These are phyloP conservation scores for Rhizoclosmatium globosum DNA, from an alignment of 192 early-diverging fungal genomes.

Conservation along the genomic window DNA sequence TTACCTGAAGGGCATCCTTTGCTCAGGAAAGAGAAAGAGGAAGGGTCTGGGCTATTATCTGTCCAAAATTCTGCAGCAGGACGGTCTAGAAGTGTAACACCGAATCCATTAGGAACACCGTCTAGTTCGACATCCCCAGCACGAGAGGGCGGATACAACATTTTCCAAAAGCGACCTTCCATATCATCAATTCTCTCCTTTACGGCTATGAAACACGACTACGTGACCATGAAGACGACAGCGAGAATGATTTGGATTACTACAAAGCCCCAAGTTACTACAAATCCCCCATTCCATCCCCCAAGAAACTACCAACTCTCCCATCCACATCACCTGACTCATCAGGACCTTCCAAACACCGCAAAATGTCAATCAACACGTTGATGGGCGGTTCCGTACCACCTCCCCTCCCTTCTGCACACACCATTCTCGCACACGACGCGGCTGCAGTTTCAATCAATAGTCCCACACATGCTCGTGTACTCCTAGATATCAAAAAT, in stretches of 20 bases:
- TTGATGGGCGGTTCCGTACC: neutral
- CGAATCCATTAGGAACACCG: no score
- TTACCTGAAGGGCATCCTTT: neutral
- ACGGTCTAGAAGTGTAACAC: no score
- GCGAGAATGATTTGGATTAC: neutral
- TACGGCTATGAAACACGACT: neutral
- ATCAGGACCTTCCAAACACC: neutral
- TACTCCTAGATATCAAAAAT: neutral
- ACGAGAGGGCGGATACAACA: neutral
- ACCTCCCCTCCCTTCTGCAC: slow-evolving; percentile 14
- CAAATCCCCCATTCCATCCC: neutral
- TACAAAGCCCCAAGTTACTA: neutral
- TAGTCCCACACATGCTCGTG: neutral
- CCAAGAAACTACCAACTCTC: neutral
- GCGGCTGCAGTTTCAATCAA: neutral
- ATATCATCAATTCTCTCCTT: slow-evolving; percentile 24
- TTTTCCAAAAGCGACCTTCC: slow-evolving; percentile 33
- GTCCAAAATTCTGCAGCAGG: no score
- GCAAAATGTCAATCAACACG: slow-evolving; percentile 4
- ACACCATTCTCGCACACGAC: slow-evolving; percentile 10
- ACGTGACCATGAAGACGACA: neutral
- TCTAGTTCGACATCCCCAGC: neutral
- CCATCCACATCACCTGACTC: neutral
- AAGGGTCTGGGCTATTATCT: no score
- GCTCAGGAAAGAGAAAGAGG: neutral